Conservation (phyloP, 257 asterid species). For the Solanum microdontum region DNA sequence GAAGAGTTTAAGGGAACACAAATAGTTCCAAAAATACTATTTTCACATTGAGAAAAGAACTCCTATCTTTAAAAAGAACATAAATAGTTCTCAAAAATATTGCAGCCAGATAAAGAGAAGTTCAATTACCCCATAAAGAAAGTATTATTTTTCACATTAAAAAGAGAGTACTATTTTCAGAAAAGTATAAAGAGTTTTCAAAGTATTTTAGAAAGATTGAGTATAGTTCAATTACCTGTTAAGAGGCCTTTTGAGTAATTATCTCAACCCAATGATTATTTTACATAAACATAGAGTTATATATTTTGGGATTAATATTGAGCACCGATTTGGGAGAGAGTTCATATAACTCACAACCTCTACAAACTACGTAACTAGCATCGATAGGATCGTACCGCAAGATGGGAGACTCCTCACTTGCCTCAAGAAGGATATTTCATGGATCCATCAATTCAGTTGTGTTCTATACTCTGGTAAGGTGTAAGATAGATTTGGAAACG, state of each 20-base stretch:
- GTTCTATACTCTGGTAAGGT: not conserved
- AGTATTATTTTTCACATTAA: too few relatives aligned
- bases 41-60: not conserved
- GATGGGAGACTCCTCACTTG: not conserved
- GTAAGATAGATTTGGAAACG: not conserved
- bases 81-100: too few relatives aligned
- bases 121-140: not conserved
- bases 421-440: not conserved
- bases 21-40: not conserved
- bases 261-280: not conserved
- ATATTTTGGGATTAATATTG: not conserved
- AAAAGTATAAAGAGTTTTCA: too few relatives aligned
- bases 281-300: not conserved
- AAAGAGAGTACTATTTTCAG: not conserved
- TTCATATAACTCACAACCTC: not conserved
- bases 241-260: not conserved
- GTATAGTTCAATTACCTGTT: not conserved
- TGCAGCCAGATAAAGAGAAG: not conserved
- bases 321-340: not conserved
- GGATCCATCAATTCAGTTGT: not conserved
- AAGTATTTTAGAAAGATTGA: not conserved
- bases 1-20: not conserved
- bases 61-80: not conserved
- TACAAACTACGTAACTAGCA: not conserved
- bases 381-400: not conserved